Percentiles rank a stretch among this genome's conserved stretches.
Conservation (phyloP, 2,329 filamentous ascomycete species). For the Alternaria triticina region DNA sequence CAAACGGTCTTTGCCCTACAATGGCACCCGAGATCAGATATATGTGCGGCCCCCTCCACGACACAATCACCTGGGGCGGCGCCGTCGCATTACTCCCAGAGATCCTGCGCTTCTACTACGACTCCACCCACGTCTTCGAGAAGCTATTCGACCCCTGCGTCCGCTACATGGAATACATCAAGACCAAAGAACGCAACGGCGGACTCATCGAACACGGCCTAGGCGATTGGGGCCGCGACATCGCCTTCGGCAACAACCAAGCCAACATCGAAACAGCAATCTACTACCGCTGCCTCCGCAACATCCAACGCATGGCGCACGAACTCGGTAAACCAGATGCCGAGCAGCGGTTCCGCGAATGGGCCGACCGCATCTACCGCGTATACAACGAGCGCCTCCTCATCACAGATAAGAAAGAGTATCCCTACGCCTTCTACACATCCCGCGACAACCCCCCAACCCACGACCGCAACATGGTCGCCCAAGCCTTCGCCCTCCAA, state of each 20-base stretch:
- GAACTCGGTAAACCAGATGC: slow-evolving; percentile 17
- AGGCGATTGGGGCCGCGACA: slow-evolving; percentile 54
- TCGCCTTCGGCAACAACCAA: slow-evolving; percentile 54
- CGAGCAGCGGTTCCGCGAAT: slow-evolving; percentile 21
- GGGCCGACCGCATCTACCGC: slow-evolving; percentile 28
- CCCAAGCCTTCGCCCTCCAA: slow-evolving; percentile 49
- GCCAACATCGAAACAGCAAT: slow-evolving; percentile 56
- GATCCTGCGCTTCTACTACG: slow-evolving; percentile 51
- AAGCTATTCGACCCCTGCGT: slow-evolving; percentile 49
- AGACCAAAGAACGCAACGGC: slow-evolving; percentile 48
- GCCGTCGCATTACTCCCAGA: slow-evolving; percentile 45
- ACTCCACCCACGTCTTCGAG: slow-evolving; percentile 46
- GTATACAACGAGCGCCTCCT: slow-evolving; percentile 31
- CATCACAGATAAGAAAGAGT: slow-evolving; percentile 23
- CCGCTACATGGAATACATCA: slow-evolving; percentile 53
- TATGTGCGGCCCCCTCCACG: slow-evolving; percentile 58
- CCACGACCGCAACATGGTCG: slow-evolving; percentile 49
- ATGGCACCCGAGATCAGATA: slow-evolving; percentile 58
- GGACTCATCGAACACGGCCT: slow-evolving; percentile 54
- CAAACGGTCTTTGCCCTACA: slow-evolving; percentile 54
- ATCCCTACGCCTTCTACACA: slow-evolving; percentile 51
- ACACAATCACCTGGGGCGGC: slow-evolving; percentile 56
- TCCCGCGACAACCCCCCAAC: slow-evolving; percentile 42
- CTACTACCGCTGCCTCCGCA: slow-evolving; percentile 47
- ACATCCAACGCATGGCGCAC: slow-evolving; percentile 46